Percentiles rank a stretch among this genome's conserved stretches.
Evolutionary conservation across 2,329 filamentous ascomycete species (phyloP).

Genomic region (Cephalotrichum gorgonifer): DNA sequence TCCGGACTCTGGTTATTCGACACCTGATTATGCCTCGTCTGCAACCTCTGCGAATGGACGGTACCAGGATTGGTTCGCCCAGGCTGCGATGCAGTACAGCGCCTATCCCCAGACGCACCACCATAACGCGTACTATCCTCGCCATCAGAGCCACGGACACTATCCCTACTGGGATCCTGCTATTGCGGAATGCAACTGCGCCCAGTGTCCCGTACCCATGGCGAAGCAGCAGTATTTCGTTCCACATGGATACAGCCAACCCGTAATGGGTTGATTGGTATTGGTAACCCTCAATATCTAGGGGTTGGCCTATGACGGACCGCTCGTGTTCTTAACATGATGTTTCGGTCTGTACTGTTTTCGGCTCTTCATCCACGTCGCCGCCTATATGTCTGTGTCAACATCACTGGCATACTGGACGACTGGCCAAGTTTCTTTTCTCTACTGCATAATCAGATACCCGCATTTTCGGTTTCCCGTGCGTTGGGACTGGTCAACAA

Average conservation of each 20-base stretch:
- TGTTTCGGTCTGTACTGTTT: background rate
- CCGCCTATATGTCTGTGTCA: background rate
- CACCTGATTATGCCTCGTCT: conserved; percentile 47
- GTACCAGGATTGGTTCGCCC: conserved; percentile 48
- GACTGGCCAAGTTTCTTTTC: background rate
- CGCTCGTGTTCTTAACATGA: background rate
- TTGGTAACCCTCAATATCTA: background rate
- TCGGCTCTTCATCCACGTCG: background rate
- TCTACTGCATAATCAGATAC: conserved; percentile 6
- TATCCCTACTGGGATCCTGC: conserved; percentile 45
- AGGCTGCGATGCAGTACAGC: conserved; percentile 28
- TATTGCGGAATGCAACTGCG: conserved; percentile 38
- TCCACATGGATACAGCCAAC: conserved; percentile 38
- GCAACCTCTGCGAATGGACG: conserved; percentile 42
- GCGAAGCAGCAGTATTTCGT: conserved; percentile 39
- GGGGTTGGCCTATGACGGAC: background rate
- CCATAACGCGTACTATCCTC: conserved; percentile 25
- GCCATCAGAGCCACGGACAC: conserved; percentile 16
- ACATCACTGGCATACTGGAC: background rate
- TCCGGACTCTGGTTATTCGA: conserved; percentile 52
- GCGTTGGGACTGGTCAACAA: background rate
- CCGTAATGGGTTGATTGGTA: conserved; percentile 39
- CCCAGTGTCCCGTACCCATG: conserved; percentile 31
- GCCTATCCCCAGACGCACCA: conserved; percentile 28
- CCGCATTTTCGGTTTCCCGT: background rate